Evolutionary conservation across 1,284 basidiomycete species (phyloP).

Genomic region (Ceratobasidium papillatum): DNA sequence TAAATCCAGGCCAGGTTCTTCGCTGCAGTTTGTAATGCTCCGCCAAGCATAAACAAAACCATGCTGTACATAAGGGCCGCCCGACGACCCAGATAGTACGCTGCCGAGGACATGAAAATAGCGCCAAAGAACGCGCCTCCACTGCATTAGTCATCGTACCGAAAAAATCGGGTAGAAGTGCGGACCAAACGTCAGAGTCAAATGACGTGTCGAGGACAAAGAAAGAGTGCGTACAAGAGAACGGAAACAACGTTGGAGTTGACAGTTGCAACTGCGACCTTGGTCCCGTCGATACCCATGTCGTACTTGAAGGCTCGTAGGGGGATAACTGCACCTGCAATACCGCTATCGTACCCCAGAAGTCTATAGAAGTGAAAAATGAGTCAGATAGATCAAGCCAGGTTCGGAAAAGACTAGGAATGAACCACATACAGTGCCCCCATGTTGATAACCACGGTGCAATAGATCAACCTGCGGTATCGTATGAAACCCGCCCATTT

Average conservation of each 20-base stretch:
- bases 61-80: conserved; percentile 38
- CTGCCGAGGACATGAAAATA: conserved; percentile 31
- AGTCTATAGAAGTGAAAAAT: conserved; percentile 19
- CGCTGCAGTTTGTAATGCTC: conserved; percentile 38
- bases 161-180: not conserved
- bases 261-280: conserved; percentile 30
- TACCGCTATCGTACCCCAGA: conserved; percentile 43
- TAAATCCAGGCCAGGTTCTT: conserved; percentile 36
- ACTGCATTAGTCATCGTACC: conserved; percentile 23
- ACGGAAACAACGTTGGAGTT: conserved; percentile 43
- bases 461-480: conserved; percentile 8
- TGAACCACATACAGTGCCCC: conserved; percentile 17
- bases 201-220: not conserved
- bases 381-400: not conserved
- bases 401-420: not conserved
- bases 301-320: conserved; percentile 42
- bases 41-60: conserved; percentile 40
- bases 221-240: conserved; percentile 35
- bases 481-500: not conserved
- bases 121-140: conserved; percentile 43
- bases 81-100: conserved; percentile 40
- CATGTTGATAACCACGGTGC: conserved; percentile 35
- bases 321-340: conserved; percentile 42
- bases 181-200: not conserved
- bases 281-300: conserved; percentile 39